These are phyloP conservation scores for Neostapfia colusana DNA, from an alignment of 176 grass and related monocot genomes.

Conservation along the genomic window DNA sequence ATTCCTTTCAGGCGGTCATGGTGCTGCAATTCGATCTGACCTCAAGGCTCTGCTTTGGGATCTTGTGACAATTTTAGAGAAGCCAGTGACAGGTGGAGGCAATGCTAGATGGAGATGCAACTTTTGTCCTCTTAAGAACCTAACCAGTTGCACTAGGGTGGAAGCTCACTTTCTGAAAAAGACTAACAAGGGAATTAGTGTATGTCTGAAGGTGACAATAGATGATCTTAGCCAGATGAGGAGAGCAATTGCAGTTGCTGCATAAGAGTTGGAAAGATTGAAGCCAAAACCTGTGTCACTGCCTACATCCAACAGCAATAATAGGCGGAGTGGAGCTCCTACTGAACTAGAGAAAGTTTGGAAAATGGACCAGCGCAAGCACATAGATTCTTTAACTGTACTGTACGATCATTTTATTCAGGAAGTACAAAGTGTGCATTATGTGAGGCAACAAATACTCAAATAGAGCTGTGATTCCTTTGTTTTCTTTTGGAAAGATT, in stretches of 20 bases:
- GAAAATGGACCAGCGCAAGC: background rate
- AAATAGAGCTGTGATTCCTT: no score
- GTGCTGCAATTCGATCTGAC: no score
- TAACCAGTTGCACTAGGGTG: background rate
- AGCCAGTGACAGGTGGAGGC: background rate
- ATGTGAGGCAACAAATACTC: no score
- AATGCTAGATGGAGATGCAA: background rate
- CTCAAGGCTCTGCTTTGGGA: background rate
- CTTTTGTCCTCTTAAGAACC: background rate
- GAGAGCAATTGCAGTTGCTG: background rate
- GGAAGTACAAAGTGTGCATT: no score
- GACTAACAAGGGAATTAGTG: background rate
- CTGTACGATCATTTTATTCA: background rate
- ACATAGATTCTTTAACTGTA: background rate
- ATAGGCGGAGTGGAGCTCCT: background rate
- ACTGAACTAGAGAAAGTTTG: background rate
- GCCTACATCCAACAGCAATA: background rate
- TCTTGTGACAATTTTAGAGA: background rate
- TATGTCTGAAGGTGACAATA: background rate
- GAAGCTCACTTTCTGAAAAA: background rate
- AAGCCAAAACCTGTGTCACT: background rate
- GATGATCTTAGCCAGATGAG: background rate
- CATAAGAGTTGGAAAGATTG: background rate
- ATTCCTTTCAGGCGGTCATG: background rate
- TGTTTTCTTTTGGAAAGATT: no score